These are phyloP conservation scores for Populus tomentosa DNA, from an alignment of 441 rosid species.

Conservation along the genomic window DNA sequence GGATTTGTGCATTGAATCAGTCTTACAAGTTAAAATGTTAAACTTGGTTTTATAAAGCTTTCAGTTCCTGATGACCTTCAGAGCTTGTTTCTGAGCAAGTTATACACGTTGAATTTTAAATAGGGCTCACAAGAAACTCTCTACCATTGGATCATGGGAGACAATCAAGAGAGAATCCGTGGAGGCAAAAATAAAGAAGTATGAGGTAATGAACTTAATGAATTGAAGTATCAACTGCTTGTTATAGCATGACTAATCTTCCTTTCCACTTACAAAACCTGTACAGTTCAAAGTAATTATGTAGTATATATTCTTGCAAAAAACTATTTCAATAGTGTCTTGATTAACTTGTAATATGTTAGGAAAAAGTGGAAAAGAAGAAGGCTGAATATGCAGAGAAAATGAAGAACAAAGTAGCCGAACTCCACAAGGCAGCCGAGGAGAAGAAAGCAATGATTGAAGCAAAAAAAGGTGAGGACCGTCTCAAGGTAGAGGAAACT, in stretches of 20 bases:
- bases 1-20: not conserved
- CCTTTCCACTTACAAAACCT: not conserved
- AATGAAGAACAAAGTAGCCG: slow-evolving; percentile 41
- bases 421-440: slow-evolving; percentile 40
- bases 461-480: slow-evolving; percentile 33
- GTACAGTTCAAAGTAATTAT: not conserved
- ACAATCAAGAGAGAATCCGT: slow-evolving; percentile 37
- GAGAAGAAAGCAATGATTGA: slow-evolving; percentile 38
- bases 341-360: not conserved
- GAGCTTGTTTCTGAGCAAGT: slow-evolving; percentile 2
- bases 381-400: slow-evolving; percentile 45
- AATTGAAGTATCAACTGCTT: not conserved
- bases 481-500: slow-evolving; percentile 37
- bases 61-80: not conserved
- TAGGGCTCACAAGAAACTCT: slow-evolving; percentile 46
- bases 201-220: slow-evolving; percentile 35
- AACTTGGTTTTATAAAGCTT: not conserved
- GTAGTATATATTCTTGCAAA: not conserved
- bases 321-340: not conserved
- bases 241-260: not conserved
- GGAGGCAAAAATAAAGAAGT: slow-evolving; percentile 34
- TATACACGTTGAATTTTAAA: slow-evolving; percentile 11
- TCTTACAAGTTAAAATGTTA: not conserved
- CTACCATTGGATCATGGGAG: slow-evolving; percentile 46
- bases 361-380: slow-evolving; percentile 55